A percentile compares a stretch with the other conserved stretches of the same genome.
Evolutionary conservation across 2,329 filamentous ascomycete genomes (phyloP).

Genomic region (Talaromyces sp.): DNA sequence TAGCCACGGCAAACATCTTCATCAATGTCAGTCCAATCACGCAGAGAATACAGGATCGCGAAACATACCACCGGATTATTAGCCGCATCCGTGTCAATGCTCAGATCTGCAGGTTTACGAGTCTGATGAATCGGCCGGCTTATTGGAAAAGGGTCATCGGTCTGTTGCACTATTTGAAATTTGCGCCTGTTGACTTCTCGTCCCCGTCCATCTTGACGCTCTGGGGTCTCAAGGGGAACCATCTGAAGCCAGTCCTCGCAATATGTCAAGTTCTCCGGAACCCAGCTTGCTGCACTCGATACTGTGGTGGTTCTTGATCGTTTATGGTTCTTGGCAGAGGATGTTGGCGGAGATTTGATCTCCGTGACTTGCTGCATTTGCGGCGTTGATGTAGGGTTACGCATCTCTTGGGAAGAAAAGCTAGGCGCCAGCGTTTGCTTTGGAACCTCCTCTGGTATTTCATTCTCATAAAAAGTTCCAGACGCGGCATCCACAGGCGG

Average conservation of each 20-base stretch:
- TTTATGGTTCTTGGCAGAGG: constrained; percentile 22
- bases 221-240: constrained; percentile 28
- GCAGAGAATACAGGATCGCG: background rate
- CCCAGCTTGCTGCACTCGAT: constrained; percentile 36
- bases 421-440: background rate
- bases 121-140: constrained; percentile 14
- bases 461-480: background rate
- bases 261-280: constrained; percentile 33
- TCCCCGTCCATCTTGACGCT: constrained; percentile 22
- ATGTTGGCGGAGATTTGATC: constrained; percentile 16
- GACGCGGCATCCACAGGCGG: background rate
- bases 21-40: constrained; percentile 9
- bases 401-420: constrained; percentile 1
- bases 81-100: constrained; percentile 15
- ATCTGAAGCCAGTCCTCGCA: constrained; percentile 36
- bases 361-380: constrained; percentile 11
- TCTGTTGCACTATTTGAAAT: constrained; percentile 35
- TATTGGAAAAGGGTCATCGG: constrained; percentile 22
- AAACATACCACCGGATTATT: constrained; percentile 15
- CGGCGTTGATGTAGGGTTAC: constrained; percentile 11
- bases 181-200: constrained; percentile 31
- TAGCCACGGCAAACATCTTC: constrained; percentile 28
- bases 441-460: background rate
- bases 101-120: constrained; percentile 11
- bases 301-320: constrained; percentile 30